Evolutionary conservation across 495 filamentous ascomycete species (phyloP), one percentile per base, ranked within the genome.

Genomic region (Oleoguttula mirabilis): DNA sequence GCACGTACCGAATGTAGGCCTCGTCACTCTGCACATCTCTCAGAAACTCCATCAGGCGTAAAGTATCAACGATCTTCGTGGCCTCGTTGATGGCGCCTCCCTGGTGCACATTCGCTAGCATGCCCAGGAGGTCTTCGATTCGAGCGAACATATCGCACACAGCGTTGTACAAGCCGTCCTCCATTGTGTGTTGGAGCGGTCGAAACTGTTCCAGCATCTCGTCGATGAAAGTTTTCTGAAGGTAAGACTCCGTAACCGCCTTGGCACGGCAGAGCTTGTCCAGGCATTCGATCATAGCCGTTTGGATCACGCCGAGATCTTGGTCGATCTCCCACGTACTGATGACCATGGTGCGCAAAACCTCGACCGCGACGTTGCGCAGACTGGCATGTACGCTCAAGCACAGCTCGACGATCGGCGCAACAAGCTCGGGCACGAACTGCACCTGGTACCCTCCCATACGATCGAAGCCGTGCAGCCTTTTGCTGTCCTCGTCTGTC

Each of bases 401-500:
- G 53, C 90, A 99, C 12, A 96, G 69, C 52, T 90, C 87, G 23
- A 99, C 81, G 44, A 95, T 90, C 2, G 88, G 86, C 15, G 80
- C 77, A 8, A 99, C 85, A 10, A 96, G 68, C 21, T 77, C 81
- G 12, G 90, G 90, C 28, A 96, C 90, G 60, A 95, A 99, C 66
- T 95, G 90, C 16, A 99, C 92, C 60, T 99, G 90, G 52, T 93
- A 96, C 3, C 90, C 90, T 39, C 90, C 92, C 66, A 95, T 79
- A 57, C 79, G 86, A 41, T 78, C 69, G 32, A 94, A 60, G 3
- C 82, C 81, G 51, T 88, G 95, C 21, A 78, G 71, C 39, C 67
- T 64, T 35, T 62, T 62, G 55, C 88, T 83, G 15, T 94, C 88
- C 10, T 72, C 60, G 32, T 73, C 82, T 0, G 85, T 83, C 54